Conservation (phyloP, 2,329 filamentous ascomycete genomes). For the Talaromyces sp. region DNA sequence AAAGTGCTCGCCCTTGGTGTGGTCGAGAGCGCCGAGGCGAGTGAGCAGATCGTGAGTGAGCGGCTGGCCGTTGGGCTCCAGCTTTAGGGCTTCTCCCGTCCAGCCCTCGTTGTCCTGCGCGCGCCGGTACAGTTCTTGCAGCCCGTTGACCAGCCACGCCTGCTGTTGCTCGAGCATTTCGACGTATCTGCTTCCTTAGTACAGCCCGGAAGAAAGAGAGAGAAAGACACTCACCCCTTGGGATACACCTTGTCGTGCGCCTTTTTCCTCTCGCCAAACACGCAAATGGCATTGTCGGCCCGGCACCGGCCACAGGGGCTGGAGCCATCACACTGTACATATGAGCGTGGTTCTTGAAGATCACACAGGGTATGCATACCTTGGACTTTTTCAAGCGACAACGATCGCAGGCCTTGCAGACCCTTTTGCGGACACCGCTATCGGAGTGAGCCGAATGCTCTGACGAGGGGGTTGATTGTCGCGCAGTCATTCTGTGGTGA, state of each 20-base stretch:
- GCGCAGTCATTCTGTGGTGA: slow-evolving; percentile 29
- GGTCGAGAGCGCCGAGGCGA: slow-evolving; percentile 53
- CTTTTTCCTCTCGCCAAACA: slow-evolving; percentile 62
- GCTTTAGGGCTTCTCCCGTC: slow-evolving; percentile 50
- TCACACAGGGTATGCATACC: slow-evolving; percentile 34
- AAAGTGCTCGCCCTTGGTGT: slow-evolving; percentile 49
- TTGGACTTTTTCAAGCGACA: slow-evolving; percentile 64
- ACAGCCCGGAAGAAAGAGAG: not conserved
- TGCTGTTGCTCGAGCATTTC: slow-evolving; percentile 66
- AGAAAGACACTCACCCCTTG: slow-evolving; percentile 51
- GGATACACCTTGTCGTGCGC: slow-evolving; percentile 63
- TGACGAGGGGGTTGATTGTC: slow-evolving; percentile 35
- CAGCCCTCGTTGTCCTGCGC: slow-evolving; percentile 50
- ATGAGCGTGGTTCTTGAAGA: not conserved
- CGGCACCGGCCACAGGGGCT: slow-evolving; percentile 59
- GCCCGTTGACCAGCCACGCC: slow-evolving; percentile 54
- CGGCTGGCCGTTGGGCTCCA: slow-evolving; percentile 50
- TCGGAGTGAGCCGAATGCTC: slow-evolving; percentile 38
- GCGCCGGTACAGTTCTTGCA: slow-evolving; percentile 57
- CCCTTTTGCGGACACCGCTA: slow-evolving; percentile 53
- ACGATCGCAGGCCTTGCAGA: slow-evolving; percentile 63
- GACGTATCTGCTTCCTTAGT: slow-evolving; percentile 47
- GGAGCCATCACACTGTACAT: slow-evolving; percentile 54
- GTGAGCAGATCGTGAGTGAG: slow-evolving; percentile 61
- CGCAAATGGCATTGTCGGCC: slow-evolving; percentile 60